Conservation (phyloP, 352 stramenopile genomes). For the Pythium grandisporangium region DNA sequence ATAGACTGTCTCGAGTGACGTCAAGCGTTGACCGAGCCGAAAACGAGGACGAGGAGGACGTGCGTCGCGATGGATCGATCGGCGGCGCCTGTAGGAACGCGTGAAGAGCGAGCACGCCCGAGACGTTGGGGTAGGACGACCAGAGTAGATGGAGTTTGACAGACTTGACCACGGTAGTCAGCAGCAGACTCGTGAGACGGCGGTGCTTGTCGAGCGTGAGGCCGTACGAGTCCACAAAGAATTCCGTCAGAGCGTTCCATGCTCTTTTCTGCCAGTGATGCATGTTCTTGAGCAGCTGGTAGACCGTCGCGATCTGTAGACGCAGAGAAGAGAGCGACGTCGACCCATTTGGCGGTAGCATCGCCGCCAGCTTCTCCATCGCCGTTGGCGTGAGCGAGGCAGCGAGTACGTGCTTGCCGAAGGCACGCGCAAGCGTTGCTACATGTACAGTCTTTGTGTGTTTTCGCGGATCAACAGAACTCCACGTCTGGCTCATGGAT, state of each 20-base stretch:
- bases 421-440: too few species aligned
- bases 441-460: too few species aligned
- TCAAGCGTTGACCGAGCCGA: too few species aligned
- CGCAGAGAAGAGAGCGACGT: too few species aligned
- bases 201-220: conserved; percentile 48
- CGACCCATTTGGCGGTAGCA: conserved; percentile 8
- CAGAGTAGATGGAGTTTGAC: conserved; percentile 56
- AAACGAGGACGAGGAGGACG: neutral
- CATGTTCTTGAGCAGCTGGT: conserved; percentile 54
- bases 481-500: too few species aligned
- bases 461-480: too few species aligned
- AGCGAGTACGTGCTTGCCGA: conserved; percentile 35
- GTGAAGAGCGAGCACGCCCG: conserved; percentile 36
- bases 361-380: conserved; percentile 14
- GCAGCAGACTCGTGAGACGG: conserved; percentile 36
- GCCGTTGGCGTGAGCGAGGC: conserved; percentile 1
- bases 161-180: conserved; percentile 39
- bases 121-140: conserved; percentile 31
- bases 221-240: conserved; percentile 18
- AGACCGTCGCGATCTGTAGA: conserved; percentile 19
- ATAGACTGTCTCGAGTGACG: too few species aligned
- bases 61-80: neutral
- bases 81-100: conserved; percentile 12
- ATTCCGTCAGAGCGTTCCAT: conserved; percentile 36
- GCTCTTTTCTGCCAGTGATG: conserved; percentile 51